phyloP scores from a whole-genome alignment of 2,329 filamentous ascomycete species.

The Biscogniauxia marginata region DNA sequence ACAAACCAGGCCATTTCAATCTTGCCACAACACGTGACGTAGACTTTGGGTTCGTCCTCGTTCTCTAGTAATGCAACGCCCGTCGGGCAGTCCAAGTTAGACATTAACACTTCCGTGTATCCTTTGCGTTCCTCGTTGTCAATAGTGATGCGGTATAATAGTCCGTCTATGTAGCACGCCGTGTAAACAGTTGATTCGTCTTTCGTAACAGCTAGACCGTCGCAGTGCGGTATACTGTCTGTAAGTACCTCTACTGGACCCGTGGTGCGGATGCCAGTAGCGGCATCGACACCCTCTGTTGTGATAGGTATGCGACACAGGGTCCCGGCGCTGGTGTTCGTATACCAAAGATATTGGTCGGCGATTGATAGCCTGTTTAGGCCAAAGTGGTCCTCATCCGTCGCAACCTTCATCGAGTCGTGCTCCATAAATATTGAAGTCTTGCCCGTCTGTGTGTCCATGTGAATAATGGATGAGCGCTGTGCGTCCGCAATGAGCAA shows the following conservation, averaged over 20 bases:
- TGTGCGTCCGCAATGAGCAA: conserved; percentile 27
- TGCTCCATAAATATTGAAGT: conserved; percentile 23
- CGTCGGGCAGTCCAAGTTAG: conserved; percentile 30
- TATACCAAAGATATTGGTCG: conserved; percentile 28
- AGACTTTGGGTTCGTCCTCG: conserved; percentile 24
- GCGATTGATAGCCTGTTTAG: conserved; percentile 29
- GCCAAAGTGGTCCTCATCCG: conserved; percentile 26
- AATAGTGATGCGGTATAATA: conserved; percentile 26
- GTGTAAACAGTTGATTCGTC: conserved; percentile 27
- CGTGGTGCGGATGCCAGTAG: conserved; percentile 19
- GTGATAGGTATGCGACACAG: conserved; percentile 29
- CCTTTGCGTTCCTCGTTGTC: conserved; percentile 21
- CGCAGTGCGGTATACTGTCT: conserved; percentile 28
- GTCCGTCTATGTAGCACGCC: conserved; percentile 27
- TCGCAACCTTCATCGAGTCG: conserved; percentile 22
- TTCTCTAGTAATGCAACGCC: conserved; percentile 23
- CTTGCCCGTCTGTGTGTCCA: conserved; percentile 27
- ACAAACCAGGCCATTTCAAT: conserved; percentile 32
- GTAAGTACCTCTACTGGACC: conserved; percentile 25
- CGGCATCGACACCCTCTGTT: conserved; percentile 13
- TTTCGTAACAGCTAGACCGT: conserved; percentile 26
- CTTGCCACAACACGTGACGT: conserved; percentile 31
- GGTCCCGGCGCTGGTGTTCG: conserved; percentile 29
- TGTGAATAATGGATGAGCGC: conserved; percentile 26
- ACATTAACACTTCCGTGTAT: conserved; percentile 18